Percentiles rank a stretch among this genome's conserved stretches.
Conservation (phyloP, 2,329 filamentous ascomycete species). For the Dactylella cylindrospora region DNA sequence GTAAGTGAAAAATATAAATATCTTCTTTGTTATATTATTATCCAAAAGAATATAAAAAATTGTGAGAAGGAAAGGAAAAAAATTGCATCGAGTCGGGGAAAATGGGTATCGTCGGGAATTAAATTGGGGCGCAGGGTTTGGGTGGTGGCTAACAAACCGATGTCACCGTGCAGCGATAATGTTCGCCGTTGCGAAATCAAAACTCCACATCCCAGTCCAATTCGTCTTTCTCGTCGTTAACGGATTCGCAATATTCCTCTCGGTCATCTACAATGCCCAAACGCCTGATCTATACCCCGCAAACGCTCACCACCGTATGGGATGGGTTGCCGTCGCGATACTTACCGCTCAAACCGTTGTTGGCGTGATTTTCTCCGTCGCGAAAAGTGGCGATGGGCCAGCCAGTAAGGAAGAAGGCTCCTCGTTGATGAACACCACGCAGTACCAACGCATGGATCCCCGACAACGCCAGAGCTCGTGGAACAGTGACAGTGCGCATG, state of each 20-base stretch:
- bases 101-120: constrained; percentile 24
- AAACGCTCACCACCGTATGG: constrained; percentile 84
- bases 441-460: constrained; percentile 35
- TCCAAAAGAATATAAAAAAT: not conserved
- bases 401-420: constrained; percentile 56
- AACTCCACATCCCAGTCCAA: constrained; percentile 70
- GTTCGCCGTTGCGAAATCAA: constrained; percentile 78
- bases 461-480: constrained; percentile 28
- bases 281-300: constrained; percentile 84
- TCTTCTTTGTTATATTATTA: not conserved
- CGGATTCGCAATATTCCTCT: constrained; percentile 64
- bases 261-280: constrained; percentile 71
- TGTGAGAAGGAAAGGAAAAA: not conserved
- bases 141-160: constrained; percentile 2
- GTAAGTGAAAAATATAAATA: constrained; percentile 60
- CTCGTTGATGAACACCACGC: constrained; percentile 57
- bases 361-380: constrained; percentile 61
- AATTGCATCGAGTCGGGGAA: no score
- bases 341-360: constrained; percentile 70
- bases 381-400: constrained; percentile 51
- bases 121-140: not conserved
- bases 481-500: constrained; percentile 43
- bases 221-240: constrained; percentile 67
- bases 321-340: constrained; percentile 78
- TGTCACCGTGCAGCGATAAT: constrained; percentile 65